These are phyloP conservation scores for Verbascum thapsus DNA, from an alignment of 257 asterid genomes.

Conservation along the genomic window DNA sequence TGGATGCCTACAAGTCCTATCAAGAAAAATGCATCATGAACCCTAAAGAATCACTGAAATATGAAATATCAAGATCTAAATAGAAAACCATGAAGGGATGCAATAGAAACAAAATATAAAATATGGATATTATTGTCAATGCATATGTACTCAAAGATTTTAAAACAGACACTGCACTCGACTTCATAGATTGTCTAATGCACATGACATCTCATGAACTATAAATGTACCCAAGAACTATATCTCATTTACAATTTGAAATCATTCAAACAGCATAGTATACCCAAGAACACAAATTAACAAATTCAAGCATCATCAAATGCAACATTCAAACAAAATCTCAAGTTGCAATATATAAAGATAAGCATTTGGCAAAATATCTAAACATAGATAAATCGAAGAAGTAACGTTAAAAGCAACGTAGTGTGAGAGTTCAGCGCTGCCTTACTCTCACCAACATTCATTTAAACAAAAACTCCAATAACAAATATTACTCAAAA, in stretches of 20 bases:
- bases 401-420: conserved; percentile 12
- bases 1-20: too few species aligned
- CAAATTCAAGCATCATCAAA: background rate
- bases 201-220: background rate
- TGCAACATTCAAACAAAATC: too few species aligned
- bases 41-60: too few species aligned
- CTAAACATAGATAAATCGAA: conserved; percentile 15
- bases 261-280: background rate
- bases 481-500: background rate
- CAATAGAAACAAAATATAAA: background rate
- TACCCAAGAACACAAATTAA: background rate
- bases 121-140: background rate
- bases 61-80: too few species aligned
- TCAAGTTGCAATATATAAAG: background rate
- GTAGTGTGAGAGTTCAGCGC: conserved; percentile 19
- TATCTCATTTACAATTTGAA: background rate
- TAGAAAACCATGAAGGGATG: too few species aligned
- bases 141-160: background rate
- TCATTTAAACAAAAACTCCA: conserved; percentile 15
- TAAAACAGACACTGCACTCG: background rate
- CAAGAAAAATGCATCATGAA: too few species aligned
- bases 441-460: conserved; percentile 15
- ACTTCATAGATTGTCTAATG: background rate
- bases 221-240: background rate
- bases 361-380: background rate